Evolutionary conservation across 805 yeast species (phyloP).

Genomic region (Kodamaea fukazawae): DNA sequence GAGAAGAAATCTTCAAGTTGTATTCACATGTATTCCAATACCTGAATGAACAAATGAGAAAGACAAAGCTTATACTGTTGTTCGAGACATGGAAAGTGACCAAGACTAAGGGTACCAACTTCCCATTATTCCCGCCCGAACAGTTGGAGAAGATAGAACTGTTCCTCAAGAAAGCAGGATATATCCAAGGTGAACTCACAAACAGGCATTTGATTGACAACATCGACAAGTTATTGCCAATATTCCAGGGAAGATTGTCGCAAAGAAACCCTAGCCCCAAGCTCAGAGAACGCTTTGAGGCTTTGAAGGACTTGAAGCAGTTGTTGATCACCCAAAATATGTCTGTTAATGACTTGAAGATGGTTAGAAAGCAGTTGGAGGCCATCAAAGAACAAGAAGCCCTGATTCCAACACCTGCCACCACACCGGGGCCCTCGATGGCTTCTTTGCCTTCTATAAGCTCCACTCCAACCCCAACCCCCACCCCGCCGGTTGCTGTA

Average conservation of each 20-base stretch:
- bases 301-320: conserved; percentile 42
- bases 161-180: conserved; percentile 50
- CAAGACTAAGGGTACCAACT: conserved; percentile 52
- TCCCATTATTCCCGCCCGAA: conserved; percentile 69
- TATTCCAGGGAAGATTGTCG: conserved; percentile 40
- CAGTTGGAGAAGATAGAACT: conserved; percentile 70
- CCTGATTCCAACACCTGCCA: conserved; percentile 6
- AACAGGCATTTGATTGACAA: conserved; percentile 28
- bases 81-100: conserved; percentile 87
- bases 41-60: conserved; percentile 72
- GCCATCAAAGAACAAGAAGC: conserved; percentile 35
- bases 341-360: conserved; percentile 33
- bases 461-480: conserved; percentile 1
- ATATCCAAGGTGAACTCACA: conserved; percentile 16
- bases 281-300: conserved; percentile 42
- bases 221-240: conserved; percentile 37
- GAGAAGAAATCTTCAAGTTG: conserved; percentile 62
- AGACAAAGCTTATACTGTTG: conserved; percentile 62
- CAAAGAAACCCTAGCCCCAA: conserved; percentile 36
- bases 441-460: conserved; percentile 6
- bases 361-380: conserved; percentile 37
- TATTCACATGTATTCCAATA: conserved; percentile 77
- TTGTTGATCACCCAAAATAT: conserved; percentile 39
- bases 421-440: conserved; percentile 9
- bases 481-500: not conserved